A percentile compares a stretch with the other conserved stretches of the same genome.
Evolutionary conservation across 805 yeast genomes (phyloP).

Genomic region (Kregervanrija pseudodelftensis): DNA sequence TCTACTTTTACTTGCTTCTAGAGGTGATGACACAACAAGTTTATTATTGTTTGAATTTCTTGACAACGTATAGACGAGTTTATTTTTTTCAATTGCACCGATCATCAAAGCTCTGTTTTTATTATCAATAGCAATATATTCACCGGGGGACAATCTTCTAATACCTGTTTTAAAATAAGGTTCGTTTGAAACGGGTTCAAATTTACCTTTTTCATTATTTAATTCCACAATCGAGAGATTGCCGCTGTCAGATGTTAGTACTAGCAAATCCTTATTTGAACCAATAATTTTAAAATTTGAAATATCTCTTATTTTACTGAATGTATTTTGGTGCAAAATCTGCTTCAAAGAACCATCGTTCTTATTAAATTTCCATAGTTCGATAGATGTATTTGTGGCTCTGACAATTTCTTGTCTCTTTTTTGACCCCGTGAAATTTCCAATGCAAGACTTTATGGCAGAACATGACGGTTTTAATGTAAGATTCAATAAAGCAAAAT

Average conservation of each 20-base stretch:
- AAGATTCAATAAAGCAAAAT: slow-evolving; percentile 56
- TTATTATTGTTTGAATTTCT: slow-evolving; percentile 30
- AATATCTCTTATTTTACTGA: slow-evolving; percentile 52
- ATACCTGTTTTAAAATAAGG: slow-evolving; percentile 71
- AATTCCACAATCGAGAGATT: slow-evolving; percentile 42
- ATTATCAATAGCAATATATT: slow-evolving; percentile 63
- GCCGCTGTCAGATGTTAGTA: slow-evolving; percentile 77
- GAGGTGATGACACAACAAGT: slow-evolving; percentile 58
- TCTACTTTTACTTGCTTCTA: slow-evolving; percentile 53
- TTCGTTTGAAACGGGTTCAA: slow-evolving; percentile 44
- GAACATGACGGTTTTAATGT: slow-evolving; percentile 60
- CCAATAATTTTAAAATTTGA: slow-evolving; percentile 48
- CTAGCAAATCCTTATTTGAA: slow-evolving; percentile 46
- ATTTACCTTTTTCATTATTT: slow-evolving; percentile 23
- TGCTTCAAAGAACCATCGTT: slow-evolving; percentile 48
- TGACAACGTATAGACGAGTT: slow-evolving; percentile 60
- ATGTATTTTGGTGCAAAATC: slow-evolving; percentile 38
- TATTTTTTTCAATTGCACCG: slow-evolving; percentile 67
- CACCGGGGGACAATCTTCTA: slow-evolving; percentile 70
- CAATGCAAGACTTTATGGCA: slow-evolving; percentile 50
- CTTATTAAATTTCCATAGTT: slow-evolving; percentile 45
- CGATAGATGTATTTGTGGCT: slow-evolving; percentile 48
- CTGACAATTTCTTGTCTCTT: slow-evolving; percentile 57
- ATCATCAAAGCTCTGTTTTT: slow-evolving; percentile 62
- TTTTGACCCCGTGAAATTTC: slow-evolving; percentile 52